These are phyloP conservation scores for Penicillium soppii DNA, from an alignment of 495 filamentous ascomycete species.

Conservation along the genomic window DNA sequence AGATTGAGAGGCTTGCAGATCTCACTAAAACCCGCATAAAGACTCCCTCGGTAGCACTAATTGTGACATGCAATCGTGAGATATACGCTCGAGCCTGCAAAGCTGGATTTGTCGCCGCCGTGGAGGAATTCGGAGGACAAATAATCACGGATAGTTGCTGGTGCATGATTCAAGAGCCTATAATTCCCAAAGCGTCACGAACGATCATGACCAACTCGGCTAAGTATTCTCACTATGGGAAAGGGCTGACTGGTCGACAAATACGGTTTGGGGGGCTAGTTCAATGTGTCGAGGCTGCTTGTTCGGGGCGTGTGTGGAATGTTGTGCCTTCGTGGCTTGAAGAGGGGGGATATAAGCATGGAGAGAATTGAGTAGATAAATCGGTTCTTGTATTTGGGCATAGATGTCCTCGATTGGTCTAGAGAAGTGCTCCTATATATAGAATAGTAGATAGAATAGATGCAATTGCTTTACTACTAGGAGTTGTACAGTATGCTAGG, in stretches of 20 bases:
- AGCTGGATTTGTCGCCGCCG: slow-evolving; percentile 1
- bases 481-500: too few relatives aligned
- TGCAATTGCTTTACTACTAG: too few relatives aligned
- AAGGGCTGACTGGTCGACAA: slow-evolving; percentile 15
- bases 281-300: slow-evolving; percentile 21
- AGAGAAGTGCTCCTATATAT: too few relatives aligned
- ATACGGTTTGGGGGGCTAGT: slow-evolving; percentile 22
- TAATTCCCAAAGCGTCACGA: slow-evolving; percentile 9
- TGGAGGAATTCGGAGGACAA: slow-evolving; percentile 25
- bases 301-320: not conserved
- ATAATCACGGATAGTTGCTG: slow-evolving; percentile 33
- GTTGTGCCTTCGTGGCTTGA: not conserved
- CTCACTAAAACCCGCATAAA: slow-evolving; percentile 18
- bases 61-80: slow-evolving; percentile 22
- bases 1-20: slow-evolving; percentile 11
- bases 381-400: too few relatives aligned
- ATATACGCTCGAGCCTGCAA: slow-evolving; percentile 15
- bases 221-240: slow-evolving; percentile 30
- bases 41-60: not conserved
- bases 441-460: too few relatives aligned
- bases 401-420: too few relatives aligned
- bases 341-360: not conserved
- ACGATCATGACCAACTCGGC: slow-evolving; percentile 31
- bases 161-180: slow-evolving; percentile 30
- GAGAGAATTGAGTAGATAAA: not conserved